phyloP scores from a whole-genome alignment of 495 filamentous ascomycete species.

The Penicillium macrosclerotiorum region DNA sequence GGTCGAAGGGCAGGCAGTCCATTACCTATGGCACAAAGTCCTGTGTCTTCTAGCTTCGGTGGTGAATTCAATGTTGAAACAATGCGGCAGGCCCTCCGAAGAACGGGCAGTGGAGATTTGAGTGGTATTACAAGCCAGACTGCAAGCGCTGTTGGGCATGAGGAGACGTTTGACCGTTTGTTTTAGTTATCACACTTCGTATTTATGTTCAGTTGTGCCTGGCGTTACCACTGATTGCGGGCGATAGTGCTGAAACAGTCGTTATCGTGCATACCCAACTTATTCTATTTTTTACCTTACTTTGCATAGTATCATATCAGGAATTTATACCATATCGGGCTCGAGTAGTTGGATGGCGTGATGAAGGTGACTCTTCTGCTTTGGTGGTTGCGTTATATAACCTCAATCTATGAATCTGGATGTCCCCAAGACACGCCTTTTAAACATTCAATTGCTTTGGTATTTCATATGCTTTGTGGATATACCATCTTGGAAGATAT shows the following conservation, averaged over 20 bases:
- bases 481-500: conserved; percentile 3
- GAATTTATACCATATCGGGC: neutral
- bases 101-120: conserved; percentile 80
- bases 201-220: neutral
- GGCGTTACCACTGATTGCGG: neutral
- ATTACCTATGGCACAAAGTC: conserved; percentile 35
- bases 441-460: conserved; percentile 2
- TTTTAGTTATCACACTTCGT: conserved; percentile 15
- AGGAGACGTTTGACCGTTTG: conserved; percentile 30
- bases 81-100: conserved; percentile 72
- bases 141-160: conserved; percentile 53
- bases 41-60: conserved; percentile 45
- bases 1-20: conserved; percentile 24
- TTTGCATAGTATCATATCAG: neutral
- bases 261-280: neutral
- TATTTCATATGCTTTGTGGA: conserved; percentile 6
- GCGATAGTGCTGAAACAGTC: conserved; percentile 1
- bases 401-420: conserved; percentile 17
- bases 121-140: conserved; percentile 60
- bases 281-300: neutral
- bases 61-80: conserved; percentile 85
- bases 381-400: conserved; percentile 7
- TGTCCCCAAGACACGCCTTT: conserved; percentile 12
- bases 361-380: conserved; percentile 5
- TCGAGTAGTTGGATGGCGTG: neutral